These are phyloP conservation scores for Penicillium sp. DNA, from an alignment of 2,329 filamentous ascomycete genomes.

Conservation along the genomic window DNA sequence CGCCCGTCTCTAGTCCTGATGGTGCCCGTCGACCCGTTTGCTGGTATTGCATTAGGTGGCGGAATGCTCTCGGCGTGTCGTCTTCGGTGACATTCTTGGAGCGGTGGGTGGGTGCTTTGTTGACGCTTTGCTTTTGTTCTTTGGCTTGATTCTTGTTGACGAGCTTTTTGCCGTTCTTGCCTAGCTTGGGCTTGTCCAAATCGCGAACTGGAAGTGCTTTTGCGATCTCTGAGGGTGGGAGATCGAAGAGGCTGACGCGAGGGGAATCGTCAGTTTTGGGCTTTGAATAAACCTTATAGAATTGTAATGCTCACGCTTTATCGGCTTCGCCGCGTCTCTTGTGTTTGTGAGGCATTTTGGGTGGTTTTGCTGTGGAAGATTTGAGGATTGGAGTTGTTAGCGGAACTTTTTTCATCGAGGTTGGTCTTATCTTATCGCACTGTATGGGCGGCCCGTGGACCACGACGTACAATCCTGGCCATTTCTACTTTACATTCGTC, in stretches of 20 bases:
- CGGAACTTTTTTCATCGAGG: slow-evolving; percentile 20
- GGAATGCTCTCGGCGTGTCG: slow-evolving; percentile 86
- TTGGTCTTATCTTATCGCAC: slow-evolving; percentile 18
- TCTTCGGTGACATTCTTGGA: slow-evolving; percentile 50
- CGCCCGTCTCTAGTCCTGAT: slow-evolving; percentile 63
- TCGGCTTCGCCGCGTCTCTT: slow-evolving; percentile 56
- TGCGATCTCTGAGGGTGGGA: slow-evolving; percentile 60
- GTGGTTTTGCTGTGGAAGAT: slow-evolving; percentile 6
- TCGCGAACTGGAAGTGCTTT: slow-evolving; percentile 57
- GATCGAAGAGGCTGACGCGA: slow-evolving; percentile 46
- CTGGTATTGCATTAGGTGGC: slow-evolving; percentile 75
- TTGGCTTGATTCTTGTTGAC: slow-evolving; percentile 25
- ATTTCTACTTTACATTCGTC: neutral
- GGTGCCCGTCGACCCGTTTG: slow-evolving; percentile 53
- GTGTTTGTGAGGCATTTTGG: slow-evolving; percentile 80
- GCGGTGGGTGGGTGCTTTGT: slow-evolving; percentile 43
- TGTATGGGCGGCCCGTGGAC: neutral
- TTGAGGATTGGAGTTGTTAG: slow-evolving; percentile 12
- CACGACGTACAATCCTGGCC: neutral
- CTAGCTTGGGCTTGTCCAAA: slow-evolving; percentile 36
- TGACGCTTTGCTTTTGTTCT: slow-evolving; percentile 19
- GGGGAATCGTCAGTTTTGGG: slow-evolving; percentile 19
- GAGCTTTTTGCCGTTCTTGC: slow-evolving; percentile 34
- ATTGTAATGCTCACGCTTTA: slow-evolving; percentile 45
- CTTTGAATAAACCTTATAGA: neutral